A percentile compares a stretch with the other conserved stretches of the same genome.
Conservation (phyloP, 169 alveolate genomes). For the Ichthyophthirius multifiliis region DNA sequence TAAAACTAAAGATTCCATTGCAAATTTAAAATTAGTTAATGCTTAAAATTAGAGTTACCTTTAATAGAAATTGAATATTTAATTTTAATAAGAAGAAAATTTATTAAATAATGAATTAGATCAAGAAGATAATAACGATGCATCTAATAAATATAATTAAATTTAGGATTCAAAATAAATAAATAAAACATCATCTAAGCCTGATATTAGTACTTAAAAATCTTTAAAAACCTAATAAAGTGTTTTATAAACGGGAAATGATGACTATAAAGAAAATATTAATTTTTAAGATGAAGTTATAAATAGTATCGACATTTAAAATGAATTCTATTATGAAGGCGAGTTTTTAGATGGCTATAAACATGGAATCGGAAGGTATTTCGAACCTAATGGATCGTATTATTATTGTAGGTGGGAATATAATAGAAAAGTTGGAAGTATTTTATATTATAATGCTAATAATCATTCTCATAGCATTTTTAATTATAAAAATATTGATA, state of each 20-base stretch:
- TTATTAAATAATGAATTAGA: not conserved
- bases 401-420: conserved; percentile 36
- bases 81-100: not conserved
- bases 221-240: no score
- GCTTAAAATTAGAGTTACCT: no score
- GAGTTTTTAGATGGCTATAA: conserved; percentile 24
- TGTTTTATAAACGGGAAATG: no score
- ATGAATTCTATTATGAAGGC: conserved; percentile 24
- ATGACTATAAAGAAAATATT: no score
- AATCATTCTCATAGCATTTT: not conserved
- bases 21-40: not conserved
- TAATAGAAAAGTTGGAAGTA: conserved; percentile 5
- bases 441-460: conserved; percentile 17
- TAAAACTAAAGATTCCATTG: not conserved
- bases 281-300: not conserved
- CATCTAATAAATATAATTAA: not conserved
- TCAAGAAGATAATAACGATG: not conserved
- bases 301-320: no score
- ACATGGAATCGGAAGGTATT: conserved; percentile 25
- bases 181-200: no score
- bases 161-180: not conserved
- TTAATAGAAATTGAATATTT: no score
- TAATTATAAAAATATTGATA: not conserved
- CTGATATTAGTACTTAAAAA: no score
- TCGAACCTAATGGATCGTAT: conserved; percentile 26